Evolutionary conservation across 441 rosid species (phyloP).

Genomic region (Biscutella laevigata): DNA sequence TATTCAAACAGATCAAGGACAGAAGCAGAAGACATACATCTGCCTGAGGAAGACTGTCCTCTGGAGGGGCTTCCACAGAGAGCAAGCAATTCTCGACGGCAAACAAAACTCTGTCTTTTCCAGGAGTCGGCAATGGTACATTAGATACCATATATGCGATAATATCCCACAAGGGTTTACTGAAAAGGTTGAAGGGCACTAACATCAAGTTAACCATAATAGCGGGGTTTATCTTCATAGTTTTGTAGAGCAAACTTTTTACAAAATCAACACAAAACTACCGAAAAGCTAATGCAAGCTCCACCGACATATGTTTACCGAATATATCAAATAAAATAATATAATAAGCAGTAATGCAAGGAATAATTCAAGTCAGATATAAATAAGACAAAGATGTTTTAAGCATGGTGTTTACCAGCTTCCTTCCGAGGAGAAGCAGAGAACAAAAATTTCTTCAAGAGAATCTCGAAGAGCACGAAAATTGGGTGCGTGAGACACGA

Average conservation of each 20-base stretch:
- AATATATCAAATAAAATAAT: neutral
- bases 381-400: neutral
- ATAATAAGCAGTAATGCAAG: neutral
- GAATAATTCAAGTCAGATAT: neutral
- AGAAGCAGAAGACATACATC: conserved; percentile 48
- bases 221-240: conserved; percentile 1
- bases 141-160: conserved; percentile 64
- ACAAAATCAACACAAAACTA: conserved; percentile 1
- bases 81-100: conserved; percentile 83
- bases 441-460: conserved; percentile 76
- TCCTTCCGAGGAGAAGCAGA: conserved; percentile 79
- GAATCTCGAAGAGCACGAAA: conserved; percentile 65
- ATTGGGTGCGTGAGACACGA: conserved; percentile 86
- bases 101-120: conserved; percentile 84
- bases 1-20: conserved; percentile 13
- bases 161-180: conserved; percentile 93
- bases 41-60: conserved; percentile 85
- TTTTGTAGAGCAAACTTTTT: conserved; percentile 9
- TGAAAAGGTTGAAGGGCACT: conserved; percentile 42
- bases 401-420: conserved; percentile 51
- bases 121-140: conserved; percentile 93
- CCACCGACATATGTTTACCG: neutral
- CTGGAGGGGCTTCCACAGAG: conserved; percentile 86
- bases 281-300: conserved; percentile 1
- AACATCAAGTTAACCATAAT: conserved; percentile 30